Percentiles rank a stretch among this genome's conserved stretches.
phyloP scores from a whole-genome alignment of 495 filamentous ascomycete species.

The Chaetomium fimeti region DNA sequence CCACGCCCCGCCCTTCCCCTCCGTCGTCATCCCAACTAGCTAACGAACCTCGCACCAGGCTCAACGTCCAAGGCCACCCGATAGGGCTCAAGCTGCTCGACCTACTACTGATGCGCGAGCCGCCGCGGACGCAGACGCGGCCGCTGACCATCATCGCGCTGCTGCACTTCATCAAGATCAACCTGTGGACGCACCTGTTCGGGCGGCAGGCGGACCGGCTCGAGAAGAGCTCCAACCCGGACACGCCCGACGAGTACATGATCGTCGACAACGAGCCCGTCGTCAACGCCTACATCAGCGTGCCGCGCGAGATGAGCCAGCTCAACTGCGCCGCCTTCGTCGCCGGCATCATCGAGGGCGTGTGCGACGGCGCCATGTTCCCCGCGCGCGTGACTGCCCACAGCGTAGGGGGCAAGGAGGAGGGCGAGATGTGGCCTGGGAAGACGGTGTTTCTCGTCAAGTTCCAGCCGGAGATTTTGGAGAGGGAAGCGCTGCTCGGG shows the following conservation, averaged over 20 bases:
- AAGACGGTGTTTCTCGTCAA: constrained; percentile 94
- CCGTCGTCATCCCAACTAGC: neutral
- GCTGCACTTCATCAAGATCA: constrained; percentile 89
- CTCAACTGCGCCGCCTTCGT: constrained; percentile 96
- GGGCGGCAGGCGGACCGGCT: constrained; percentile 83
- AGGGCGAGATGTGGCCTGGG: constrained; percentile 85
- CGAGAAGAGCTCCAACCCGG: constrained; percentile 77
- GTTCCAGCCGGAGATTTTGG: constrained; percentile 83
- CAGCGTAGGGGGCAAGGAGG: constrained; percentile 69
- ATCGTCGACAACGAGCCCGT: constrained; percentile 95
- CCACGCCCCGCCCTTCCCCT: constrained; percentile 3
- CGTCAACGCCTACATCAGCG: constrained; percentile 87
- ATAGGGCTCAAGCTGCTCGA: constrained; percentile 93
- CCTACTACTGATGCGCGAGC: constrained; percentile 81
- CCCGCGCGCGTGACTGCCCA: constrained; percentile 88
- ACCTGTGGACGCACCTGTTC: constrained; percentile 91
- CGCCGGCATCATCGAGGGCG: constrained; percentile 91
- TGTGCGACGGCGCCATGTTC: constrained; percentile 89
- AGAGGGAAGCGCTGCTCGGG: constrained; percentile 71
- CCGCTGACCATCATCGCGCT: constrained; percentile 87
- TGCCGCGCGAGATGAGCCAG: constrained; percentile 92
- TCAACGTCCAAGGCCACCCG: constrained; percentile 93
- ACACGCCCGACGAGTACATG: constrained; percentile 93
- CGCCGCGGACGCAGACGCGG: constrained; percentile 63
- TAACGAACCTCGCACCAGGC: constrained; percentile 47